Evolutionary conservation across 176 grass and related monocot genomes (phyloP).

Genomic region (Rhynchospora breviuscula): DNA sequence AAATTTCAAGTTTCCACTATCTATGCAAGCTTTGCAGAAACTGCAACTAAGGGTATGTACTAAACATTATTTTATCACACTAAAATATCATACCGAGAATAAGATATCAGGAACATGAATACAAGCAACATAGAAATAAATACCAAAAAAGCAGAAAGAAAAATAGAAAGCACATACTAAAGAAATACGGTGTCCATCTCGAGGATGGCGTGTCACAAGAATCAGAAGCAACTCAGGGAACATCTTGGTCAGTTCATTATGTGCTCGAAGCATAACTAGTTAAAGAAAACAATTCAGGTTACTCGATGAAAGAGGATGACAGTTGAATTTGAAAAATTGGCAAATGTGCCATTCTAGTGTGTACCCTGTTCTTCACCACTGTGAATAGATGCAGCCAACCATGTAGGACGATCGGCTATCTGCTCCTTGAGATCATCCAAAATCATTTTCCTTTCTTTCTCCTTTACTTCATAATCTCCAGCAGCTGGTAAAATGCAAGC

Average conservation of each 20-base stretch:
- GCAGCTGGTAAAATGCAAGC: slow-evolving; percentile 39
- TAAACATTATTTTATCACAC: not conserved
- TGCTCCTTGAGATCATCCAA: slow-evolving; percentile 47
- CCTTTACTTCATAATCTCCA: slow-evolving; percentile 44
- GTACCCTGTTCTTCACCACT: slow-evolving; percentile 72
- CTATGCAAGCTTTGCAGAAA: not conserved
- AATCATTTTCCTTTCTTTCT: slow-evolving; percentile 43
- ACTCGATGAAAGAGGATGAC: not conserved
- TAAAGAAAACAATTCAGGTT: slow-evolving; percentile 17
- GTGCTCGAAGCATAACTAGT: slow-evolving; percentile 63
- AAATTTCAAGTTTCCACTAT: too few species aligned
- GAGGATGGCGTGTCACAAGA: slow-evolving; percentile 79
- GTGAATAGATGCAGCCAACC: slow-evolving; percentile 88
- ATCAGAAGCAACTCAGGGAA: slow-evolving; percentile 49
- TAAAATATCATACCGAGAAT: not conserved
- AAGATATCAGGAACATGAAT: not conserved
- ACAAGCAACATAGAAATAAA: not conserved
- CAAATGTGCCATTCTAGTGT: not conserved
- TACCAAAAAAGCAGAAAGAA: not conserved
- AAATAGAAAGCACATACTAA: slow-evolving; percentile 41
- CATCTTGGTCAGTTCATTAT: slow-evolving; percentile 60
- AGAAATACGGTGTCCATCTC: slow-evolving; percentile 46
- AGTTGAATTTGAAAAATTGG: not conserved
- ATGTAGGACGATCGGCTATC: slow-evolving; percentile 50
- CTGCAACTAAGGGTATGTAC: not conserved